phyloP scores from a whole-genome alignment of 2,329 filamentous ascomycete species.

The Chaetomium sp. region DNA sequence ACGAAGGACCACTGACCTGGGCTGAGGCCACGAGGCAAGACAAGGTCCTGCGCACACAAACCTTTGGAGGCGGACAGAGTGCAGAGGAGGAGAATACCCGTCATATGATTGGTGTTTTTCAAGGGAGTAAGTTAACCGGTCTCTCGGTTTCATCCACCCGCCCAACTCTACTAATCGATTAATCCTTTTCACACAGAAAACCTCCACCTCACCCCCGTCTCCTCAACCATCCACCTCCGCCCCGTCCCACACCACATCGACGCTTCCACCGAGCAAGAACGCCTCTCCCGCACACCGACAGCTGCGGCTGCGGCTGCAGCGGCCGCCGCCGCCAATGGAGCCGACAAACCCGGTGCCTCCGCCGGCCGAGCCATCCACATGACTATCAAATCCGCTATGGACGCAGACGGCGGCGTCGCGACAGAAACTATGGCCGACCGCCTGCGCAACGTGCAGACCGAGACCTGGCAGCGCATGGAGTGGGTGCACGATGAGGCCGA shows the following conservation, averaged over 20 bases:
- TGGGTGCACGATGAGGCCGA: conserved; percentile 78
- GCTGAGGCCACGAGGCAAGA: conserved; percentile 61
- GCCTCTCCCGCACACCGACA: conserved; percentile 34
- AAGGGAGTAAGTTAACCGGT: conserved; percentile 54
- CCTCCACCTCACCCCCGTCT: conserved; percentile 77
- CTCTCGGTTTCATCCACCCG: neutral
- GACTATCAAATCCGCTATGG: conserved; percentile 73
- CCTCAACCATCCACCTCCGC: conserved; percentile 78
- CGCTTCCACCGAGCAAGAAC: conserved; percentile 67
- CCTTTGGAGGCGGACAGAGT: conserved; percentile 70
- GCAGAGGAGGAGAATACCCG: conserved; percentile 61
- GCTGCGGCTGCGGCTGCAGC: conserved; percentile 28
- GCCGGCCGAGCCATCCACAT: conserved; percentile 74
- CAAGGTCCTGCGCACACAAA: conserved; percentile 71
- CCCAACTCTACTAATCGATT: conserved; percentile 16
- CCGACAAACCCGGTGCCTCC: conserved; percentile 31
- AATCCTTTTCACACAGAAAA: conserved; percentile 50
- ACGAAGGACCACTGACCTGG: conserved; percentile 43
- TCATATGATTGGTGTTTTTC: conserved; percentile 92
- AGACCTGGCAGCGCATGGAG: conserved; percentile 71
- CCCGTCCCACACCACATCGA: conserved; percentile 92
- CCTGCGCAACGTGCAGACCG: conserved; percentile 70
- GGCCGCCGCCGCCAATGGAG: neutral
- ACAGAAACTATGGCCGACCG: conserved; percentile 69
- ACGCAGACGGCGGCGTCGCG: conserved; percentile 45